Conservation (phyloP, 2,329 filamentous ascomycete genomes). For the Reticulascus tulasneorum region DNA sequence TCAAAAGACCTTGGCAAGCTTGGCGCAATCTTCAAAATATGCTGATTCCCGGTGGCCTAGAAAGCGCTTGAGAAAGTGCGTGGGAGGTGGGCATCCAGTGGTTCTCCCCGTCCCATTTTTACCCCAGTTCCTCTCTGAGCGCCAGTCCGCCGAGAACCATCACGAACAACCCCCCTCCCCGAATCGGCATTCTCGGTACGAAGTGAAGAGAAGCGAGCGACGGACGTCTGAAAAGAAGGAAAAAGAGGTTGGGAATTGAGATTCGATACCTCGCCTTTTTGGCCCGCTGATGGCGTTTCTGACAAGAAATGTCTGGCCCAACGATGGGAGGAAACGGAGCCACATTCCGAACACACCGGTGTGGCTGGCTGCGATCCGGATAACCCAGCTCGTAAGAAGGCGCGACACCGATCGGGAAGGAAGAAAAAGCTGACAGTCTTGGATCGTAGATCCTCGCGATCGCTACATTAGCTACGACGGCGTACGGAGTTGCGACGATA, state of each 20-base stretch:
- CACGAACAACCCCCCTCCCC: no score
- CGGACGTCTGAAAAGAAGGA: neutral
- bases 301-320: slow-evolving; percentile 14
- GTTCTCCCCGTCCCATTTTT: no score
- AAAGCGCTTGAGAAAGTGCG: no score
- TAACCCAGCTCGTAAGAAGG: slow-evolving; percentile 13
- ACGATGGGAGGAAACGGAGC: slow-evolving; percentile 14
- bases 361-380: slow-evolving; percentile 12
- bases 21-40: no score
- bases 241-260: no score
- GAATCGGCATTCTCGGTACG: neutral
- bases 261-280: slow-evolving; percentile 6
- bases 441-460: slow-evolving; percentile 8
- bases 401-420: neutral
- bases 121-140: no score
- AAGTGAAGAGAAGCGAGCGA: neutral
- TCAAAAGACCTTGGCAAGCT: no score
- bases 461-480: slow-evolving; percentile 13
- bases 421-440: slow-evolving; percentile 4
- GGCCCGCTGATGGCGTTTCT: slow-evolving; percentile 13
- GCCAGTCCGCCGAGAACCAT: no score
- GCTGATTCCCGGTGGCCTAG: no score
- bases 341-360: slow-evolving; percentile 16
- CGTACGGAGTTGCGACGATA: slow-evolving; percentile 13
- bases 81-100: no score